Conservation (phyloP, 2,329 filamentous ascomycete genomes). For the Rhinocladiella mackenziei region DNA sequence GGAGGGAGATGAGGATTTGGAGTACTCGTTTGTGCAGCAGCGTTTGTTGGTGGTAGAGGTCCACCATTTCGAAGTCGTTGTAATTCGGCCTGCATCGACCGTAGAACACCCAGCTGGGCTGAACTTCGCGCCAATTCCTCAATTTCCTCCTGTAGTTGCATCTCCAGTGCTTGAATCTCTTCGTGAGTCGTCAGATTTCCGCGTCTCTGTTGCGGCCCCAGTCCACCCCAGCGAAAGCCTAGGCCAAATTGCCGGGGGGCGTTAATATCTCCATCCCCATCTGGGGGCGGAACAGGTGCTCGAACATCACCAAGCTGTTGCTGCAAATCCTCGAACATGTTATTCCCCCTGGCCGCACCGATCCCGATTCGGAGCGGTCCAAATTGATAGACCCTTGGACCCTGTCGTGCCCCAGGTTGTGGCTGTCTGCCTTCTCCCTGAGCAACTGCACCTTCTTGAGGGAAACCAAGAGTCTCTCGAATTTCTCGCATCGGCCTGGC, state of each 20-base stretch:
- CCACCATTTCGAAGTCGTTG: slow-evolving; percentile 58
- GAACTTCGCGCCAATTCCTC: slow-evolving; percentile 59
- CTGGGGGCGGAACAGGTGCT: slow-evolving; percentile 36
- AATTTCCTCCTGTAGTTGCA: slow-evolving; percentile 65
- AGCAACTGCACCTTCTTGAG: too few relatives aligned
- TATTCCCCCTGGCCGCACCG: slow-evolving; percentile 56
- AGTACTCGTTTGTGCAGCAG: too few relatives aligned
- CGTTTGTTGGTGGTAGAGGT: slow-evolving; percentile 26
- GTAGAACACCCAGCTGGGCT: slow-evolving; percentile 65
- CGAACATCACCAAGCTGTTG: slow-evolving; percentile 56
- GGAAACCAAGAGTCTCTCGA: too few relatives aligned
- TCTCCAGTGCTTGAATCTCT: slow-evolving; percentile 64
- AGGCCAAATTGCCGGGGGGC: slow-evolving; percentile 40
- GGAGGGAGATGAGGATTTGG: too few relatives aligned
- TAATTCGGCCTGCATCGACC: slow-evolving; percentile 64
- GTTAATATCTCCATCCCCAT: slow-evolving; percentile 31
- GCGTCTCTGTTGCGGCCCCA: slow-evolving; percentile 22
- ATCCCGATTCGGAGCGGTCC: slow-evolving; percentile 73
- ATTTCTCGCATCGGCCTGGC: too few relatives aligned
- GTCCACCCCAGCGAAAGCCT: slow-evolving; percentile 37
- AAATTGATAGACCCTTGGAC: slow-evolving; percentile 64
- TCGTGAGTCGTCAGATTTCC: slow-evolving; percentile 31
- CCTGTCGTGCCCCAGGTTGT: slow-evolving; percentile 36
- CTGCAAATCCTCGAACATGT: slow-evolving; percentile 59
- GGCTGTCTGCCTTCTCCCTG: slow-evolving; percentile 14